Base-by-base conservation (phyloP, 257 asterid species). In the Solanum chaucha region DNA sequence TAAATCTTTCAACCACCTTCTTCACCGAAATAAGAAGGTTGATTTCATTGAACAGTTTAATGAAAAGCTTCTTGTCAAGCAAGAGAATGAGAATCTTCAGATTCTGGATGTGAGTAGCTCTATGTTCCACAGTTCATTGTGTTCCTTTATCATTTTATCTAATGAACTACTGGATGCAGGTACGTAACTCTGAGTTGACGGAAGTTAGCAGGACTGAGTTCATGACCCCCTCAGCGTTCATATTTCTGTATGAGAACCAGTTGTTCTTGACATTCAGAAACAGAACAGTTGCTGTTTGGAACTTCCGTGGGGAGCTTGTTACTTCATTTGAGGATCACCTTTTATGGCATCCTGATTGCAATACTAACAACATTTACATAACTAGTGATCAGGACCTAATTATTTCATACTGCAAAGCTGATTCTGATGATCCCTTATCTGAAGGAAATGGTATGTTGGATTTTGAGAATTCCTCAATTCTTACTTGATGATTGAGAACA, bases 211-310 rank as follows among this genome's bases (percentile, higher is more conserved):
- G 97, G 87, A 93, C 99, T 0, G 98, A 97, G 80, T 96, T 97
- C 95, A 95, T 96, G 99, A 97, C 99, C 86, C 99, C 99, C 5
- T 97, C 99, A 9, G 99, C 99, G 30, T 97, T 97, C 88, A 97
- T 97, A 92, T 97, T 97, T 91, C 90, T 97, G 83, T 97, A 97
- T 44, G 99, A 97, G 93, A 97, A 97, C 88, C 99, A 97, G 87
- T 90, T 97, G 71, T 97, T 97, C 92, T 89, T 97, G 93, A 97
- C 99, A 20, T 97, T 97, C 90, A 92, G 99, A 93, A 94, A 95
- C 86, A 93, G 99, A 83, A 94, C 99, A 1, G 99, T 97, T 40
- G 98, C 99, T 78, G 99, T 97, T 84, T 97, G 99, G 99, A 97
- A 97, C 94, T 97, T 97, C 92, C 91, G 99, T 20, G 99, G 99